Percentiles rank a stretch among this genome's conserved stretches.
These are phyloP conservation scores for Moesziomyces sp. DNA, from an alignment of 1,284 basidiomycete species.

Conservation along the genomic window DNA sequence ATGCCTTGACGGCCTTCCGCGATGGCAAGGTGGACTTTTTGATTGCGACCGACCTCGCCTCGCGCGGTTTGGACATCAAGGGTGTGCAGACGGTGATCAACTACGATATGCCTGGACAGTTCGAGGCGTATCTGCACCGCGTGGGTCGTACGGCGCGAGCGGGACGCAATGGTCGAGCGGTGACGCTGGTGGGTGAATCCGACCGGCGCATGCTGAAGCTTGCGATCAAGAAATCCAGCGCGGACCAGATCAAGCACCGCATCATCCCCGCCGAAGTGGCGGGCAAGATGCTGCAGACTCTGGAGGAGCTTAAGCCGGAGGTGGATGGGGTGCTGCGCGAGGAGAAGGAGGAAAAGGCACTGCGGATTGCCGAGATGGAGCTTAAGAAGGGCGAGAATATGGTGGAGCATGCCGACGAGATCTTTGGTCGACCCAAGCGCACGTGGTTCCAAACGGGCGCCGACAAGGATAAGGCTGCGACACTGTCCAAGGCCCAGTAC, in stretches of 20 bases:
- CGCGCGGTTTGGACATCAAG: constrained; percentile 97
- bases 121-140: constrained; percentile 96
- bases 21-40: constrained; percentile 81
- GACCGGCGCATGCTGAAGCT: constrained; percentile 97
- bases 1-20: constrained; percentile 84
- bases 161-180: constrained; percentile 72
- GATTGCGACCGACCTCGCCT: constrained; percentile 97
- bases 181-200: constrained; percentile 93
- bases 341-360: constrained; percentile 92
- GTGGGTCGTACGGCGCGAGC: constrained; percentile 74
- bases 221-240: constrained; percentile 87
- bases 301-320: constrained; percentile 81
- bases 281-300: constrained; percentile 76
- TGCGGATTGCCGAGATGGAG: constrained; percentile 86
- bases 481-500: constrained; percentile 47
- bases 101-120: constrained; percentile 94
- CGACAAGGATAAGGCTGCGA: constrained; percentile 75
- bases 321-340: constrained; percentile 85
- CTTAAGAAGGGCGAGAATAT: constrained; percentile 94
- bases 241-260: constrained; percentile 88
- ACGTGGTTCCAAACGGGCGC: constrained; percentile 96
- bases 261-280: constrained; percentile 85
- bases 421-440: constrained; percentile 88
- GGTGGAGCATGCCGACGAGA: constrained; percentile 93
- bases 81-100: constrained; percentile 96